Percentiles rank a stretch among this genome's conserved stretches.
Conservation (phyloP, 2,329 filamentous ascomycete species). For the Phialophora chinensis region DNA sequence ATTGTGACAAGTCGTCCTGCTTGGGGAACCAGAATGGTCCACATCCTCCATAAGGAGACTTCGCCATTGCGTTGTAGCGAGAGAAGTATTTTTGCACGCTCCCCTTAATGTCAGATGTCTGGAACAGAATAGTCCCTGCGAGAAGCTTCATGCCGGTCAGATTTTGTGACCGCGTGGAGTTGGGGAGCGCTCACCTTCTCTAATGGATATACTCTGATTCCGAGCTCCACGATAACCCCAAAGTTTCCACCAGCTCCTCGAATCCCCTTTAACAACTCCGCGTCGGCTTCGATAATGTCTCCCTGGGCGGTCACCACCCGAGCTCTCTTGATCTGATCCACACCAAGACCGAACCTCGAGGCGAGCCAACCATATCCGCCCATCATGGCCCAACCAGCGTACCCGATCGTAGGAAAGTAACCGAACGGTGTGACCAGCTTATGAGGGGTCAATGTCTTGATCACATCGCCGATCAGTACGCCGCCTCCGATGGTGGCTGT, state of each 20-base stretch:
- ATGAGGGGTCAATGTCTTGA: slow-evolving; percentile 4
- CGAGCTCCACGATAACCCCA: slow-evolving; percentile 17
- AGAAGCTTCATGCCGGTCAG: slow-evolving; percentile 12
- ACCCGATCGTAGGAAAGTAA: slow-evolving; percentile 12
- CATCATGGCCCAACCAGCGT: slow-evolving; percentile 21
- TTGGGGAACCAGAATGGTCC: slow-evolving; percentile 14
- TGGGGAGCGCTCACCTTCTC: slow-evolving; percentile 12
- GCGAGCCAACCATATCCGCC: slow-evolving; percentile 21
- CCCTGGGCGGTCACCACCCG: slow-evolving; percentile 15
- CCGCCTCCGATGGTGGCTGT: slow-evolving; percentile 18
- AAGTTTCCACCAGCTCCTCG: slow-evolving; percentile 21
- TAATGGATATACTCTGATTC: slow-evolving; percentile 16
- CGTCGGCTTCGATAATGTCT: slow-evolving; percentile 17
- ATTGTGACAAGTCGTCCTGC: background rate
- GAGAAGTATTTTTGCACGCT: slow-evolving; percentile 16
- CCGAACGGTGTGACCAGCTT: slow-evolving; percentile 18
- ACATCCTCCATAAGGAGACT: slow-evolving; percentile 11
- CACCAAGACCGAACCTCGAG: slow-evolving; percentile 11
- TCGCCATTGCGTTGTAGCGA: slow-evolving; percentile 10
- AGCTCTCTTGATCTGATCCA: slow-evolving; percentile 16
- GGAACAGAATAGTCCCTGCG: slow-evolving; percentile 11
- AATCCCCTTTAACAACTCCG: slow-evolving; percentile 16
- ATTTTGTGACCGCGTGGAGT: background rate
- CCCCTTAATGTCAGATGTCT: slow-evolving; percentile 7
- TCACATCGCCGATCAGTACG: slow-evolving; percentile 9